phyloP scores from a whole-genome alignment of 129 eudicot species.

The Silybum marianum region DNA sequence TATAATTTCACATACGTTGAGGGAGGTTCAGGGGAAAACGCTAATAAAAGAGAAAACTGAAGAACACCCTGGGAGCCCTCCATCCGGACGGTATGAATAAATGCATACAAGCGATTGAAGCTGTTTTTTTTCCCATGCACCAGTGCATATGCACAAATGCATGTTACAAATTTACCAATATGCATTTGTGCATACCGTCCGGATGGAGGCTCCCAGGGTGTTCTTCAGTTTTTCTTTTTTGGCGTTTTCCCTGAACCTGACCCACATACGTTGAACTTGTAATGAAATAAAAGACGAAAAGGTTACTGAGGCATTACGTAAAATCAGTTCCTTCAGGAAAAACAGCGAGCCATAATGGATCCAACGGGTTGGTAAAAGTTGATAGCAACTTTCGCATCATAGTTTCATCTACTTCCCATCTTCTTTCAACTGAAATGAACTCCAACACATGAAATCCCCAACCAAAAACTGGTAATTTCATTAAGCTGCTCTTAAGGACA shows the following conservation, averaged over 20 bases:
- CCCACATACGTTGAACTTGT: not conserved
- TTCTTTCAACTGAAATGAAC: conserved; percentile 84
- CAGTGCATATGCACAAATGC: too few relatives aligned
- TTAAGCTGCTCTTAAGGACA: conserved; percentile 81
- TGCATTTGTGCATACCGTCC: too few relatives aligned
- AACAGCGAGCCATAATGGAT: conserved; percentile 84
- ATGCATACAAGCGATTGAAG: too few relatives aligned
- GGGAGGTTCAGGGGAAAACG: too few relatives aligned
- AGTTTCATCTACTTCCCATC: conserved; percentile 81
- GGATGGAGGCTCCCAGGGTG: too few relatives aligned
- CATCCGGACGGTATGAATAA: too few relatives aligned
- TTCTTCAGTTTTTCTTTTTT: too few relatives aligned
- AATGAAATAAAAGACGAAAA: conserved; percentile 3
- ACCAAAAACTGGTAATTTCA: conserved; percentile 83
- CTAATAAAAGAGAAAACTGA: too few relatives aligned
- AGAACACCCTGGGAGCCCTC: too few relatives aligned
- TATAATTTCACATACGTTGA: not conserved
- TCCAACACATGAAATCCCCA: conserved; percentile 91
- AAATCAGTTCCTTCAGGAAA: conserved; percentile 96
- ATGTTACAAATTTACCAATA: too few relatives aligned
- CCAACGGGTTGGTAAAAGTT: conserved; percentile 47
- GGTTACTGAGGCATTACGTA: conserved; percentile 45
- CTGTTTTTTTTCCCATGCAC: too few relatives aligned
- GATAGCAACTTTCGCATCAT: conserved; percentile 59
- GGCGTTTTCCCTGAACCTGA: too few relatives aligned